Percentiles rank a stretch among this genome's conserved stretches.
Conservation (phyloP, 208 protist species). For the Acanthamoeba culbertsoni region DNA sequence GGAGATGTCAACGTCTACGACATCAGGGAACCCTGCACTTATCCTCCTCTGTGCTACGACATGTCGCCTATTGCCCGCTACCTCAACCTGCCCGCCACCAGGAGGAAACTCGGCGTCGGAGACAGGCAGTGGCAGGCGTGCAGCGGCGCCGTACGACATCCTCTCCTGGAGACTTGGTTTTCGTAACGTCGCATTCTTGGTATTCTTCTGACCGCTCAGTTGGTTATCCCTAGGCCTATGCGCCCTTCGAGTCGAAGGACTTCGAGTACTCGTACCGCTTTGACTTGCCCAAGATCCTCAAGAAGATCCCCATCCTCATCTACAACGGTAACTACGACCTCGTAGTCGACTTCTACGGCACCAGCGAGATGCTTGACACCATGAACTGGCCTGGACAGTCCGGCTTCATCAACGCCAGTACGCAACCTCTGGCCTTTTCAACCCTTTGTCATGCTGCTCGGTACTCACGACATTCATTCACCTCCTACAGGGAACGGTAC, state of each 20-base stretch:
- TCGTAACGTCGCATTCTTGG: neutral
- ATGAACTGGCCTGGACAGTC: constrained; percentile 10
- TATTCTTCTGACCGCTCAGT: no score
- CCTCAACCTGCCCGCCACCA: constrained; percentile 38
- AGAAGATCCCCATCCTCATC: neutral
- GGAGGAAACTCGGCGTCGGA: constrained; percentile 40
- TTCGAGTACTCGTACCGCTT: constrained; percentile 53
- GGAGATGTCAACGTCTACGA: constrained; percentile 49
- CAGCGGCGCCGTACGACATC: neutral
- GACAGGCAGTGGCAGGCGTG: constrained; percentile 45
- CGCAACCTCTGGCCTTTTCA: no score
- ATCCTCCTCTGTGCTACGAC: constrained; percentile 44
- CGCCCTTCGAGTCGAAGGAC: constrained; percentile 56
- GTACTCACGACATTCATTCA: neutral
- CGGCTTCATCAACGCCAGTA: constrained; percentile 36
- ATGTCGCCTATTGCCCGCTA: neutral
- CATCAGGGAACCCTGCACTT: neutral
- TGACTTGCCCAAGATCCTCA: constrained; percentile 13
- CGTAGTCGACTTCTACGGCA: constrained; percentile 53
- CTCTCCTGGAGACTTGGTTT: neutral
- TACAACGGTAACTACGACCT: constrained; percentile 58
- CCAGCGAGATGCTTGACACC: constrained; percentile 35
- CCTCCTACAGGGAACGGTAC: neutral
- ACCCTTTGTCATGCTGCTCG: no score
- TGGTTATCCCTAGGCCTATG: constrained; percentile 32